Percentiles rank a stretch among this genome's conserved stretches.
phyloP scores from a whole-genome alignment of 768 basidiomycete genomes.

The Rhizopogon roseolus region DNA sequence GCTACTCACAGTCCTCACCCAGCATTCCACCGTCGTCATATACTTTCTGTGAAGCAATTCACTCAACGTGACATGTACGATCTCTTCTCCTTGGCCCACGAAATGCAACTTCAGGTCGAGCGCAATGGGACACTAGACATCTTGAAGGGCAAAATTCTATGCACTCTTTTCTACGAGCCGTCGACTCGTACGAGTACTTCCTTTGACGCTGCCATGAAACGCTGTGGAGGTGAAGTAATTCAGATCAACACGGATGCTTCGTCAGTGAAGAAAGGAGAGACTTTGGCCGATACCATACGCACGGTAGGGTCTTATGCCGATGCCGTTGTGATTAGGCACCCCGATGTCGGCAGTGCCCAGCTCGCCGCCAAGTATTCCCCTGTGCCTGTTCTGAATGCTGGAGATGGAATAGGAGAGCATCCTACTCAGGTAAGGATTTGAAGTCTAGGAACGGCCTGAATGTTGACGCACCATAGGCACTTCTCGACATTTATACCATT shows the following conservation, averaged over 20 bases:
- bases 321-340: slow-evolving; percentile 91
- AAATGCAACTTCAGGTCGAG: slow-evolving; percentile 96
- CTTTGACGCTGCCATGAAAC: slow-evolving; percentile 98
- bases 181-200: slow-evolving; percentile 94
- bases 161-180: slow-evolving; percentile 93
- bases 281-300: slow-evolving; percentile 86
- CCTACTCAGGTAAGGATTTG: slow-evolving; percentile 72
- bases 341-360: slow-evolving; percentile 91
- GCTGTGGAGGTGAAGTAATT: slow-evolving; percentile 95
- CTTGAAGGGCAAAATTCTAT: slow-evolving; percentile 86
- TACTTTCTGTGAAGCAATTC: slow-evolving; percentile 93
- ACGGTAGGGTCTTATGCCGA: slow-evolving; percentile 95
- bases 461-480: slow-evolving; percentile 42
- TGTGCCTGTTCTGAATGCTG: slow-evolving; percentile 94
- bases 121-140: slow-evolving; percentile 84
- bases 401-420: slow-evolving; percentile 96
- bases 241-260: slow-evolving; percentile 75
- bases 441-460: not conserved
- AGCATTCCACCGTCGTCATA: slow-evolving; percentile 89
- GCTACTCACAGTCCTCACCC: slow-evolving; percentile 51
- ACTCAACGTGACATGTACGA: slow-evolving; percentile 84
- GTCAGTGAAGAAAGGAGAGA: slow-evolving; percentile 92
- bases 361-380: slow-evolving; percentile 94
- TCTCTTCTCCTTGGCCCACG: slow-evolving; percentile 90
- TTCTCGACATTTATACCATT: slow-evolving; percentile 90